Conservation (phyloP, 371 early-diverging fungal species). For the Apophysomyces sp. region DNA sequence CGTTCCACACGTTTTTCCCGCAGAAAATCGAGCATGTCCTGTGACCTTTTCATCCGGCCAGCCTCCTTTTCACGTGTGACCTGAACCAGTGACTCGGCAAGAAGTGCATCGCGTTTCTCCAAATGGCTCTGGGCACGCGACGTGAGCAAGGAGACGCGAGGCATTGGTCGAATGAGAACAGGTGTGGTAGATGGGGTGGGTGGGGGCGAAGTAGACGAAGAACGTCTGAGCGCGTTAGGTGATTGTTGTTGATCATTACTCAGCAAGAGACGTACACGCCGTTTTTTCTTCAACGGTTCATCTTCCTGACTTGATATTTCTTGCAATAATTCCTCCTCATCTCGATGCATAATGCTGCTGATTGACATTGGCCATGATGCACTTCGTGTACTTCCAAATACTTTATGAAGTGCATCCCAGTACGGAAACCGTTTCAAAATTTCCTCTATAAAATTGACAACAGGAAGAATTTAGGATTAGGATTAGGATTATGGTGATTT, state of each 20-base stretch:
- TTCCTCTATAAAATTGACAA: constrained; percentile 37
- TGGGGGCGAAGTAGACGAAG: constrained; percentile 4
- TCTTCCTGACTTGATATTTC: constrained; percentile 5
- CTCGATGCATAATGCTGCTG: constrained; percentile 39
- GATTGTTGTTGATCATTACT: constrained; percentile 6
- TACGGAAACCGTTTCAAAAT: constrained; percentile 47
- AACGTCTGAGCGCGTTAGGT: neutral
- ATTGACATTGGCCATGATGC: constrained; percentile 43
- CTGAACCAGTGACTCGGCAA: constrained; percentile 36
- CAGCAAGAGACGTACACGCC: constrained; percentile 9
- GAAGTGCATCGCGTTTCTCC: constrained; percentile 12
- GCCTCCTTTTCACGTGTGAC: constrained; percentile 47
- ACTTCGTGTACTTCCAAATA: constrained; percentile 23
- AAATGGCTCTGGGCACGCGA: constrained; percentile 5
- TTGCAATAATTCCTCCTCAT: constrained; percentile 18
- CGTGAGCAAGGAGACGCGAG: constrained; percentile 19
- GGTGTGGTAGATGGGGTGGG: constrained; percentile 8
- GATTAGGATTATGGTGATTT: neutral
- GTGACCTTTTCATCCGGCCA: constrained; percentile 40
- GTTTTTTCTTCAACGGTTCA: constrained; percentile 15
- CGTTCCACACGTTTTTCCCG: constrained; percentile 41
- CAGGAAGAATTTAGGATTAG: no score
- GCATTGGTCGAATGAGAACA: constrained; percentile 23
- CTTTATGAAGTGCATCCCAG: constrained; percentile 43
- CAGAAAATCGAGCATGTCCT: constrained; percentile 42